Percentiles rank a stretch among this genome's conserved stretches.
These are phyloP conservation scores for Aspergillus unguis DNA, from an alignment of 2,329 filamentous ascomycete species.

Conservation along the genomic window DNA sequence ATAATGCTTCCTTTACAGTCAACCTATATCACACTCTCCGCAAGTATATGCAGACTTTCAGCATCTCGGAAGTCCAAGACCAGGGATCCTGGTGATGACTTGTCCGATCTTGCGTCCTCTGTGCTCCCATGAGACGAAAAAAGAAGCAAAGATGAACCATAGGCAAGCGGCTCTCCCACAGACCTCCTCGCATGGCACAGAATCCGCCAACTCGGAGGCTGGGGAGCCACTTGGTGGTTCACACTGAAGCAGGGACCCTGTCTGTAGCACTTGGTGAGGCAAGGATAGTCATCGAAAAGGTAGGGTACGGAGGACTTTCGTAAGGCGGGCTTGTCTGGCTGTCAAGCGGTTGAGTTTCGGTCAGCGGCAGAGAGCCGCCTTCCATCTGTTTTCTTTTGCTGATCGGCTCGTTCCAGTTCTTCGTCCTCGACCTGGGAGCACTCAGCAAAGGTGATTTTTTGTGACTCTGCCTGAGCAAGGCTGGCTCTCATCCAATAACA, in stretches of 20 bases:
- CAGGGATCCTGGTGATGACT: neutral
- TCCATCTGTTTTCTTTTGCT: neutral
- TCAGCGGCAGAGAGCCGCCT: neutral
- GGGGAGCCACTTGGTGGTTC: neutral
- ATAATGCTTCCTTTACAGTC: neutral
- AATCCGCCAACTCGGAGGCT: neutral
- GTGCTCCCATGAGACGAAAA: neutral
- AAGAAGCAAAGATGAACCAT: constrained; percentile 4
- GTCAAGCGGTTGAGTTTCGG: neutral
- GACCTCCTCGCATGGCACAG: neutral
- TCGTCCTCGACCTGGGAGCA: too few relatives aligned
- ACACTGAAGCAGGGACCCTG: neutral
- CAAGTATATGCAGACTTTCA: neutral
- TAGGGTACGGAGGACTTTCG: neutral
- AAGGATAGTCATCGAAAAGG: constrained; percentile 2
- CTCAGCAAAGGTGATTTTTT: neutral
- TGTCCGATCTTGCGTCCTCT: neutral
- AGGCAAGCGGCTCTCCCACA: neutral
- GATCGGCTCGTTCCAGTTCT: too few relatives aligned
- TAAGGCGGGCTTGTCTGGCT: neutral
- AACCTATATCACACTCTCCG: constrained; percentile 3
- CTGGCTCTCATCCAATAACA: constrained; percentile 1
- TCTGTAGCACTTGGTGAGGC: constrained; percentile 5
- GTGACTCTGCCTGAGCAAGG: neutral
- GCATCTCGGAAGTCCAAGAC: neutral